These are phyloP conservation scores for Xylaria multiplex DNA, from an alignment of 2,329 filamentous ascomycete genomes.

Conservation along the genomic window DNA sequence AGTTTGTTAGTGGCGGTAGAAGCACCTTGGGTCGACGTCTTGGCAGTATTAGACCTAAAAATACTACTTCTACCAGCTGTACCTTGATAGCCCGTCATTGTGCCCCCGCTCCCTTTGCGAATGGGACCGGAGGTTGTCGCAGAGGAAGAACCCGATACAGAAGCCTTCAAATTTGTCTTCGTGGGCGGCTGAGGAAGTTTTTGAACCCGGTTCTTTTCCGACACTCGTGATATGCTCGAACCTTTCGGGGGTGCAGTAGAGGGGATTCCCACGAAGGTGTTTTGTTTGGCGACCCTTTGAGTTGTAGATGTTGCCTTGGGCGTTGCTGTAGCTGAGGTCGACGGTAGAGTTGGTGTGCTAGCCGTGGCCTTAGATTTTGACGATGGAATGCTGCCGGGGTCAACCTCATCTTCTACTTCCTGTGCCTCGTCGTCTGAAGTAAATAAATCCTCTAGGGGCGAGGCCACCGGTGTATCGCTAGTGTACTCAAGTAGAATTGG, in stretches of 20 bases:
- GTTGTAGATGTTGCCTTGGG: not conserved
- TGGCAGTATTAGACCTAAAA: constrained; percentile 17
- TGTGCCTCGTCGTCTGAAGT: constrained; percentile 44
- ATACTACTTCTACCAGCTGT: constrained; percentile 48
- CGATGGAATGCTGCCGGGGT: constrained; percentile 18
- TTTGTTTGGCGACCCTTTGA: constrained; percentile 37
- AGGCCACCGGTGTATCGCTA: constrained; percentile 17
- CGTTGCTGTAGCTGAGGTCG: not conserved
- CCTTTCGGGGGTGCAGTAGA: constrained; percentile 17
- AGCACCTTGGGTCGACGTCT: not conserved
- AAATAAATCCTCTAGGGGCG: constrained; percentile 32
- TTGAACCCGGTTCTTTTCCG: constrained; percentile 29
- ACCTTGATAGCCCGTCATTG: constrained; percentile 50
- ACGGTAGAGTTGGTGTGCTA: not conserved
- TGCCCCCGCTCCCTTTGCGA: constrained; percentile 34
- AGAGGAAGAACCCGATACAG: constrained; percentile 20
- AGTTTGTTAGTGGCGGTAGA: constrained; percentile 26
- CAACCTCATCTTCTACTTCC: constrained; percentile 37
- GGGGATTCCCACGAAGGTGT: constrained; percentile 34
- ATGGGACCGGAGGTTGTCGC: constrained; percentile 23
- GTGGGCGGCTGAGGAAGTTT: constrained; percentile 16
- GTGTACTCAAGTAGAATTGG: constrained; percentile 35
- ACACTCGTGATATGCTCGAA: constrained; percentile 6
- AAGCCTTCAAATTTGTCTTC: constrained; percentile 26
- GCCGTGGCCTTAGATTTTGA: constrained; percentile 22